Evolutionary conservation across 345 rosid genomes (phyloP), one percentile per base, ranked within the genome.

Genomic region (Eucalyptus pauciflora): DNA sequence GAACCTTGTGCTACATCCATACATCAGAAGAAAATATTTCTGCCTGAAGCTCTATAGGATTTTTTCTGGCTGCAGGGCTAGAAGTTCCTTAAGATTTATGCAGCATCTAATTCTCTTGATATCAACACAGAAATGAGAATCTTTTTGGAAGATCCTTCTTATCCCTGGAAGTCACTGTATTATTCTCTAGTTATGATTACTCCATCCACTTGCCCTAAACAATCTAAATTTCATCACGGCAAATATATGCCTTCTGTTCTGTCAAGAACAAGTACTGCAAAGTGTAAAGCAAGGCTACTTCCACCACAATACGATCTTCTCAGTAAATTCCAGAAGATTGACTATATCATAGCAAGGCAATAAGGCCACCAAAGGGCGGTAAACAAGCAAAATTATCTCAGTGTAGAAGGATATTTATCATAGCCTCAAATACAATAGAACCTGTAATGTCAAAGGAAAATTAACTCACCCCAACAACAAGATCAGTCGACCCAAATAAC

Each of bases 401-500:
- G 46, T 45, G 49, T n/a, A 50, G 27, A 58, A 24, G 17, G 64
- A 31, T 29, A 25, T 15, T 14, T 45, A 86, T 56, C 20, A n/a
- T 56, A 51, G 49, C 86, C 86, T 46, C 27, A 56, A 58, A 15
- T 31, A 20, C 85, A 69, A 71, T 31, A 87, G 20, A 46, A 29
- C 46, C 14, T 11, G 48, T 50, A 69, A 49, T 43, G 43, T 33
- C 50, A 51, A 27, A 27, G 80, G 76, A 27, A 56, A 24, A 81
- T 41, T 8, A 80, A 93, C 96, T 94, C 94, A 97, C 99, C 88
- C 85, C 50, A 88, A 90, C 89, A 87, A 93, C 89, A 90, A 95
- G 96, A 93, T 94, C 90, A 50, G 31, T 90, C 50, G 97, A 96
- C 33, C 99, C 99, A 95, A 96, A 97, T 89, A 97, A 90, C 88